A percentile compares a stretch with the other conserved stretches of the same genome.
Conservation (phyloP, 768 basidiomycete genomes). For the Gloeopeniophorella convolvens region DNA sequence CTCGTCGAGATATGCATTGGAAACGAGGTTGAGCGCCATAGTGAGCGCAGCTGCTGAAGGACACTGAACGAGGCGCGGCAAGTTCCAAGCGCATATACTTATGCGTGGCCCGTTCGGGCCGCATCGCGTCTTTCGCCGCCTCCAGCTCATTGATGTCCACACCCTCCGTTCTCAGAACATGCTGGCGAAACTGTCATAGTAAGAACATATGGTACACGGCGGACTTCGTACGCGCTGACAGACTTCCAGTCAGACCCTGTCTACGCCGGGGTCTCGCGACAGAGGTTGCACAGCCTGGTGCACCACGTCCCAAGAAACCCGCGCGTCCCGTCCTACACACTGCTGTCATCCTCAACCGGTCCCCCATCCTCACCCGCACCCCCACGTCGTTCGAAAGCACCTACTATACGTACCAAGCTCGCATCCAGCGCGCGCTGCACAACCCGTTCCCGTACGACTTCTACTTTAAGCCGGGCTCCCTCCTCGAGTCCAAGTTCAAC, state of each 20-base stretch:
- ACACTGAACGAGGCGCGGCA: no score
- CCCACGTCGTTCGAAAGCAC: conserved; percentile 71
- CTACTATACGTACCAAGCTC: conserved; percentile 77
- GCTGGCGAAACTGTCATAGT: background rate
- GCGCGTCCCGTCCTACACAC: conserved; percentile 37
- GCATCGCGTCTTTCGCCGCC: no score
- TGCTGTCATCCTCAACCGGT: conserved; percentile 70
- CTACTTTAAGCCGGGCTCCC: conserved; percentile 90
- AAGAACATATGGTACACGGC: no score
- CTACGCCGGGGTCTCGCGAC: conserved; percentile 12
- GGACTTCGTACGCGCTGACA: background rate
- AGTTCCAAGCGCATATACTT: no score
- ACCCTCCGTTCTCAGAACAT: background rate
- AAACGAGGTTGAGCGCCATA: conserved; percentile 75
- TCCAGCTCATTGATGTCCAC: background rate
- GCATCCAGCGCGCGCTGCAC: conserved; percentile 77
- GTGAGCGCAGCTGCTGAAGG: conserved; percentile 13
- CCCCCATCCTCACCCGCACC: conserved; percentile 67
- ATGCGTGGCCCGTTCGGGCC: no score
- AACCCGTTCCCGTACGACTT: conserved; percentile 86
- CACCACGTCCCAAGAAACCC: conserved; percentile 12
- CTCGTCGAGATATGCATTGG: conserved; percentile 82
- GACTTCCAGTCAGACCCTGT: background rate
- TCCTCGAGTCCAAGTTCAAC: conserved; percentile 75
- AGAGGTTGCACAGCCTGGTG: background rate